Percentiles rank a stretch among this genome's conserved stretches.
phyloP scores from a whole-genome alignment of 2,329 filamentous ascomycete species.

The Alternaria hordeiaustralica region DNA sequence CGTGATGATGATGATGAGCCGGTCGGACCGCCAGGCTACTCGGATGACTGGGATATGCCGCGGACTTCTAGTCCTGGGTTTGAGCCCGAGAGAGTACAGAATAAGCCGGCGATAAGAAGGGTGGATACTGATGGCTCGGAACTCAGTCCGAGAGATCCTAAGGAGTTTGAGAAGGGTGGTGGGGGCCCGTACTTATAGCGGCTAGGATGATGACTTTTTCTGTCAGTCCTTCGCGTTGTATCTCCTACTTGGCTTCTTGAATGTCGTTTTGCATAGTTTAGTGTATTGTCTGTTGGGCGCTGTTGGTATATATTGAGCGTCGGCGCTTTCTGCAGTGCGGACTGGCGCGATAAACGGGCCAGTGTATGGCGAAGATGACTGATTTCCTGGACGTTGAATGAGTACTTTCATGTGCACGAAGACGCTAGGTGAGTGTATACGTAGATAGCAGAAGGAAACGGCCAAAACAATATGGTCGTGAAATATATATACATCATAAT shows the following conservation, averaged over 20 bases:
- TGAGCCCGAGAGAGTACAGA: constrained; percentile 6
- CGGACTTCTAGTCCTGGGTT: constrained; percentile 15
- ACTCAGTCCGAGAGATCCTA: constrained; percentile 4
- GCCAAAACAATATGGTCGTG: background rate
- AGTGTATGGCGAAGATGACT: background rate
- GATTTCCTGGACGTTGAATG: background rate
- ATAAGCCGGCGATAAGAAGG: constrained; percentile 3
- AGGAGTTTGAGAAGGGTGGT: constrained; percentile 12
- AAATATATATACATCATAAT: background rate
- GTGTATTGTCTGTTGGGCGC: background rate
- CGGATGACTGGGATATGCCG: constrained; percentile 21
- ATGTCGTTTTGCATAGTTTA: constrained; percentile 4
- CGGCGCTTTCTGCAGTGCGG: background rate
- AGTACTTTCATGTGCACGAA: background rate
- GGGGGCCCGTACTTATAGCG: background rate
- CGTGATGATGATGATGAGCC: constrained; percentile 26
- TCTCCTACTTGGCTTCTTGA: background rate
- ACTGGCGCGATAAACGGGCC: background rate
- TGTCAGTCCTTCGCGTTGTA: background rate
- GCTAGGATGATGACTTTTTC: background rate
- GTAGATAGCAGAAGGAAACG: background rate
- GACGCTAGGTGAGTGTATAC: background rate
- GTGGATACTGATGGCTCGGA: constrained; percentile 14
- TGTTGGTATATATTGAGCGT: background rate
- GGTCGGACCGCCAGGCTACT: constrained; percentile 22